Evolutionary conservation across 345 rosid species (phyloP).

Genomic region (Syzygium aromaticum): DNA sequence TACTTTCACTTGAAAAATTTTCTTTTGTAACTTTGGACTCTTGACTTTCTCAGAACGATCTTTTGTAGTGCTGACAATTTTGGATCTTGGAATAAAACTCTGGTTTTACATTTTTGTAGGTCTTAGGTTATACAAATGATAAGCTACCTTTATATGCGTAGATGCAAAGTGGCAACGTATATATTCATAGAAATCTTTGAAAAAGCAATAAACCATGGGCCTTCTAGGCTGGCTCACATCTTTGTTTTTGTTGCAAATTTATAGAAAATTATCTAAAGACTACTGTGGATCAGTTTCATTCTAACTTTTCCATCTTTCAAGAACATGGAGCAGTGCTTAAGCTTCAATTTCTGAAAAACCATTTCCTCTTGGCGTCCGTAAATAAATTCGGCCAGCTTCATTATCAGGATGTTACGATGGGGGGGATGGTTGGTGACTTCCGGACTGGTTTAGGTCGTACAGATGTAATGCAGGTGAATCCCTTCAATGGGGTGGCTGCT

Average conservation of each 20-base stretch:
- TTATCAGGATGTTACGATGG: conserved; percentile 73
- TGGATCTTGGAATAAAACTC: background rate
- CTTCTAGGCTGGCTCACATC: background rate
- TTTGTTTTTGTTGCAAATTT: background rate
- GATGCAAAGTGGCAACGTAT: background rate
- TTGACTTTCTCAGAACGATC: background rate
- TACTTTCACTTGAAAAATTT: background rate
- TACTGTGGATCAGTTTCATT: background rate
- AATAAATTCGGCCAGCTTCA: conserved; percentile 73
- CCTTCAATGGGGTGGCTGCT: conserved; percentile 66
- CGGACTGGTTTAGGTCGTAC: conserved; percentile 70
- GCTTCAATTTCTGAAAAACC: conserved; percentile 79
- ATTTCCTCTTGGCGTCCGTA: conserved; percentile 79
- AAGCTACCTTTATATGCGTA: background rate
- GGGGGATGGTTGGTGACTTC: conserved; percentile 51
- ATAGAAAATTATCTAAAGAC: background rate
- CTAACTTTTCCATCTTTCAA: conserved; percentile 14
- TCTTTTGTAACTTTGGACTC: background rate
- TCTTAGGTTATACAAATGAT: background rate
- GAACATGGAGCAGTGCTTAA: conserved; percentile 69
- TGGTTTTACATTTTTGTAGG: background rate
- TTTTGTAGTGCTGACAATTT: background rate
- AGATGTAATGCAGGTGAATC: conserved; percentile 75
- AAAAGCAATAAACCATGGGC: background rate
- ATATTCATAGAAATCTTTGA: background rate